Evolutionary conservation across 768 basidiomycete genomes (phyloP), one percentile per base, ranked within the genome.

Genomic region (Russula olivacea): DNA sequence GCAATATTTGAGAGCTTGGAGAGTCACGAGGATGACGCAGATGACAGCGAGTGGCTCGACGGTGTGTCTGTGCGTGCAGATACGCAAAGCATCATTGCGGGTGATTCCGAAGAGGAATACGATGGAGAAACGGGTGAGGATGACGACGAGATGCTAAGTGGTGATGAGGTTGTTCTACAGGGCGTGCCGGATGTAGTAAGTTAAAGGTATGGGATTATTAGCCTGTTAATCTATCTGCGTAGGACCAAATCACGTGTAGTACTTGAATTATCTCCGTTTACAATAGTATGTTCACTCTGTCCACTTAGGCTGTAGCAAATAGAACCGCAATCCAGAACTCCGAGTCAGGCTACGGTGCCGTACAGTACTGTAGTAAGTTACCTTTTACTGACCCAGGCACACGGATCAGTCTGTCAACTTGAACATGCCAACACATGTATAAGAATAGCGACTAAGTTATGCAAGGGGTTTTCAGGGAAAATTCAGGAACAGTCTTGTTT

Each of bases 11-110:
- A 30, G 45, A 36, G 3, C 21, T 7, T 34, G 9, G 45, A 19
- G 8, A 25, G 34, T 6, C 57, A 21, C 32, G 57, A 58, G 45
- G 57, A 58, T 23, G 57, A 58, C 21, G 30, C 12, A 1, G 56
- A 57, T 30, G 56, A 58, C 23, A 36, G 32, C 47, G 57, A 58
- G 34, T 58, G 57, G 57, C 57, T 58, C 23, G 57, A 58, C 14
- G 25, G 32, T 28, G 43, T 9, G 14, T 58, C 57, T 23, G 57
- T 58, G 32, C 45, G 57, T 36, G 57, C 57, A 14, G 57, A 58
- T 21, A 58, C 57, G 14, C 57, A 58, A 7, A 58, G 57, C 11
- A n/a, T 58, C 17, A 38, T 58, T 14, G 43, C 3, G 9, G 57
- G 45, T 15, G 57, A 58, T 28, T 58, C 47, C 17, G 57, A 58